Evolutionary conservation across 495 filamentous ascomycete genomes (phyloP).

Genomic region (Penicillium mononematosum): DNA sequence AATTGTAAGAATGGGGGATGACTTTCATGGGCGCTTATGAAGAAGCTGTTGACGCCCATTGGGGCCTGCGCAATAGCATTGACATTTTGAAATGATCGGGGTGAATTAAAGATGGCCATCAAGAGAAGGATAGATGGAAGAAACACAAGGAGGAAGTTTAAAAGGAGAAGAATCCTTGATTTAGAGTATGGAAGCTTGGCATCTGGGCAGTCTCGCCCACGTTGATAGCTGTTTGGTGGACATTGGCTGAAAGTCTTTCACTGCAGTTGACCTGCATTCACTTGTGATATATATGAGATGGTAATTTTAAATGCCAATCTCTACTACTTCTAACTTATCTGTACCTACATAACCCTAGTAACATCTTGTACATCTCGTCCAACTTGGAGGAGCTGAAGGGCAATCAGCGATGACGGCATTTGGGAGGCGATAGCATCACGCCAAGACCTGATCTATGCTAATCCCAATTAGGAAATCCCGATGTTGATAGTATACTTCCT

Average conservation of each 20-base stretch:
- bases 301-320: background rate
- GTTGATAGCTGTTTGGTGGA: constrained; percentile 13
- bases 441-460: constrained; percentile 1
- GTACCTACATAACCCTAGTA: background rate
- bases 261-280: background rate
- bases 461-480: background rate
- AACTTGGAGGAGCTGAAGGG: background rate
- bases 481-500: no score
- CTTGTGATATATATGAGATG: background rate
- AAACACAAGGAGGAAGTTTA: background rate
- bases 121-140: background rate
- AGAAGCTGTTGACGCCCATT: constrained; percentile 33
- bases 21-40: constrained; percentile 41
- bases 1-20: constrained; percentile 73
- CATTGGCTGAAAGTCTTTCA: background rate
- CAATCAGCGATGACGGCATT: constrained; percentile 5
- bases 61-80: constrained; percentile 39
- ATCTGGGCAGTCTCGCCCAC: constrained; percentile 10
- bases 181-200: constrained; percentile 1
- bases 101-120: constrained; percentile 57
- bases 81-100: constrained; percentile 64
- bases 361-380: background rate
- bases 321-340: no score
- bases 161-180: background rate
- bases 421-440: constrained; percentile 4